Evolutionary conservation across 1,139 yeast genomes (phyloP).

Genomic region (Debaryomyces fabryi): DNA sequence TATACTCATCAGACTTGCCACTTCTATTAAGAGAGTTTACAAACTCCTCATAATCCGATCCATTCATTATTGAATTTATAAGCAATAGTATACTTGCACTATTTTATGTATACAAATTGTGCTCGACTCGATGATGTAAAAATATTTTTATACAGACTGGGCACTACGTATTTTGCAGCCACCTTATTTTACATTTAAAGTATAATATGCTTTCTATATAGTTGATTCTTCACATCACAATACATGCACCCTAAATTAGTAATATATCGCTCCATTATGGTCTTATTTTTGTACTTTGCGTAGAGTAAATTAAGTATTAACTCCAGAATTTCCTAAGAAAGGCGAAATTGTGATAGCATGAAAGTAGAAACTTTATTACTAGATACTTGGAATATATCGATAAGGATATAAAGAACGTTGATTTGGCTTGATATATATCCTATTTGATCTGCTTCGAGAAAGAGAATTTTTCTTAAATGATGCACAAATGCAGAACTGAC

Average conservation of each 20-base stretch:
- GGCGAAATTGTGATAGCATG: too few relatives aligned
- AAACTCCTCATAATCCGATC: conserved; percentile 2
- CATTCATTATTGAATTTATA: background rate
- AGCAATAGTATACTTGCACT: background rate
- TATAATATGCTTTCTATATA: background rate
- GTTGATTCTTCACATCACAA: background rate
- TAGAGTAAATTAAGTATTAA: too few relatives aligned
- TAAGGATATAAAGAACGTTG: too few relatives aligned
- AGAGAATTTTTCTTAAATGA: too few relatives aligned
- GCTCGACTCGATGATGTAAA: conserved; percentile 2
- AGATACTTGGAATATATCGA: too few relatives aligned
- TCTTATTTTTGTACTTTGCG: background rate
- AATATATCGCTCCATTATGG: background rate
- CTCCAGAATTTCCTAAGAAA: too few relatives aligned
- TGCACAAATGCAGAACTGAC: too few relatives aligned
- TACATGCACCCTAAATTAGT: background rate
- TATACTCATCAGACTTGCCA: background rate
- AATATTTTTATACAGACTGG: background rate
- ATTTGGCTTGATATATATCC: too few relatives aligned
- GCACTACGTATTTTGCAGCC: conserved; percentile 1
- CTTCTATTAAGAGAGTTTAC: background rate
- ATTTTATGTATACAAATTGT: background rate
- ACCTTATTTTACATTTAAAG: background rate
- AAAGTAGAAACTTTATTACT: too few relatives aligned
- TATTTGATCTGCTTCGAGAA: too few relatives aligned